phyloP scores from a whole-genome alignment of 2,329 filamentous ascomycete genomes.

The Fusarium sp. region DNA sequence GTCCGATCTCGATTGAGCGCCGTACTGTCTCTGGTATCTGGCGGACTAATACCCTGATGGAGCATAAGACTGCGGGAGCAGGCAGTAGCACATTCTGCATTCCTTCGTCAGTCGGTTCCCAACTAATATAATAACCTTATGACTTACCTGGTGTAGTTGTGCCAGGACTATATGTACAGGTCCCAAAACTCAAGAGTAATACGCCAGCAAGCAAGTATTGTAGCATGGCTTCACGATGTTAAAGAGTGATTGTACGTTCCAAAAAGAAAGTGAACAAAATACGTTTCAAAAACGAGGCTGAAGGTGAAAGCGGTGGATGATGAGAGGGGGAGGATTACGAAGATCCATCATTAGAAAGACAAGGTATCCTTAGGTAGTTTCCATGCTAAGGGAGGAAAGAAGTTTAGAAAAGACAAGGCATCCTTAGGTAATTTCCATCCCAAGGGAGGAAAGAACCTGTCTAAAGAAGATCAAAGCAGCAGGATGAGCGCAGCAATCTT shows the following conservation, averaged over 20 bases:
- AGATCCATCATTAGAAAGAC: background rate
- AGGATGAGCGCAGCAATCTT: background rate
- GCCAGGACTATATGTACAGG: background rate
- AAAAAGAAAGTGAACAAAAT: constrained; percentile 50
- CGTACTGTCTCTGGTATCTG: background rate
- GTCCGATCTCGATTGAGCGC: too few species aligned
- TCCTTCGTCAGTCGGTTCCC: constrained; percentile 1
- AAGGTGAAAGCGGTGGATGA: constrained; percentile 38
- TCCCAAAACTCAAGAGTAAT: constrained; percentile 28
- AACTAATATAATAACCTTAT: too few species aligned
- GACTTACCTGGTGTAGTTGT: constrained; percentile 27
- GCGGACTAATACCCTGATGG: constrained; percentile 4
- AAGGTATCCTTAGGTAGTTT: background rate
- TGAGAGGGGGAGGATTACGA: constrained; percentile 1
- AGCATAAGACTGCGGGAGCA: constrained; percentile 35
- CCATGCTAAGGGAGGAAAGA: background rate
- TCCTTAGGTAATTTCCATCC: too few species aligned
- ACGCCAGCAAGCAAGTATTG: constrained; percentile 13
- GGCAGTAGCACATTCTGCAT: constrained; percentile 30
- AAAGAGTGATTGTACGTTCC: constrained; percentile 35
- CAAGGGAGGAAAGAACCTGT: too few species aligned
- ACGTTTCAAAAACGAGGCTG: constrained; percentile 43
- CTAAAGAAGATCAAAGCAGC: too few species aligned
- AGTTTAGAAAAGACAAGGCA: too few species aligned
- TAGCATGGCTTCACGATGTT: constrained; percentile 41